Base-by-base conservation (phyloP, 1,139 yeast genomes). In the Pichia sp. region DNA sequence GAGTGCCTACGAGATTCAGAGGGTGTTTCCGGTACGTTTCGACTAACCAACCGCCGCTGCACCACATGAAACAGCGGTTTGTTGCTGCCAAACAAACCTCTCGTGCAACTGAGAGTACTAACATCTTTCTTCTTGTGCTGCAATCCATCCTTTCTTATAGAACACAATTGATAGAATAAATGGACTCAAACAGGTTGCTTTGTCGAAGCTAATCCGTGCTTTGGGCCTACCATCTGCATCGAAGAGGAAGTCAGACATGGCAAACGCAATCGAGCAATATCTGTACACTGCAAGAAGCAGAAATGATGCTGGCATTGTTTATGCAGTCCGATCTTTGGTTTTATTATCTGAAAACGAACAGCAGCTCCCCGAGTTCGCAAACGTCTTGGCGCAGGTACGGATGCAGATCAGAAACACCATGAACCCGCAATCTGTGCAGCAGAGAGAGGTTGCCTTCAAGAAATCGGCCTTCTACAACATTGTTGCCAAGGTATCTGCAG, bases 371-470 rank as follows among this genome's bases (percentile, higher is more conserved):
- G 41, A 26, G 8, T 52, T 42, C 42, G 26, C 31, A 6, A 8
- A n/a, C 4, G 29, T 52, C 3, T 16, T 29, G 10, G 5, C 44
- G 5, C 40, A 52, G 31, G 31, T 42, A 10, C 30, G 19, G 40
- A 6, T 11, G 16, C 13, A 40, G 15, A 36, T 49, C 8, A 15
- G 29, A 30, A 38, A 43, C 13, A 5, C 40, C 15, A 43, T 31
- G 1, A 49, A 41, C 7, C 71, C 77, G 8, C 26, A 19, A 38
- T 84, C 85, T 4, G 74, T 71, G 26, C 74, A 77, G 8, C 60
- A 60, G 2, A 67, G 62, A n/a, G 40, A 49, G 8, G 30, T 52
- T 3, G 41, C 38, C 11, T 55, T 55, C 13, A 55, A 53, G 23
- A 55, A 47, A 29, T 55, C 58, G 1, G 15, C 30, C 8, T 55